Conservation (phyloP, 495 filamentous ascomycete genomes). For the Annulohypoxylon maeteangense region DNA sequence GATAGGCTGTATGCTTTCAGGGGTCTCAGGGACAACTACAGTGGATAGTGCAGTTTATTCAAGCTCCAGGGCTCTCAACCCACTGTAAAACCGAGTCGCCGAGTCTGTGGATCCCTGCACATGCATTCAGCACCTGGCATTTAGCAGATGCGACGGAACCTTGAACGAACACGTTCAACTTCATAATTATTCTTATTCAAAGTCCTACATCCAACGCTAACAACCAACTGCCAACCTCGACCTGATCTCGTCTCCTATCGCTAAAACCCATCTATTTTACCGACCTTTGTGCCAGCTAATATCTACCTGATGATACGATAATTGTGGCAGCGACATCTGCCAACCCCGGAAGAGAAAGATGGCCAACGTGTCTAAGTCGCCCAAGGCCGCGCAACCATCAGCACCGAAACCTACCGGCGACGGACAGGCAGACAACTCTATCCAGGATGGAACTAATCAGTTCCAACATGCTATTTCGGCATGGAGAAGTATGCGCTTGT, state of each 20-base stretch:
- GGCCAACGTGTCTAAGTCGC: conserved; percentile 31
- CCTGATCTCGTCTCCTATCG: not conserved
- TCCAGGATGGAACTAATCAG: conserved; percentile 76
- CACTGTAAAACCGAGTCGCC: conserved; percentile 28
- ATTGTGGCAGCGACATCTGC: conserved; percentile 44
- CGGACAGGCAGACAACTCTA: conserved; percentile 29
- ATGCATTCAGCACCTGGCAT: conserved; percentile 11
- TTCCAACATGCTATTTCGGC: conserved; percentile 95
- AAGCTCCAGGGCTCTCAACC: conserved; percentile 14
- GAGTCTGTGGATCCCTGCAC: conserved; percentile 34
- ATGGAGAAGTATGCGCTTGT: conserved; percentile 81
- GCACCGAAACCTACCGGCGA: conserved; percentile 29
- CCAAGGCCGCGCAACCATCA: conserved; percentile 37
- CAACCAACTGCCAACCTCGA: conserved; percentile 1
- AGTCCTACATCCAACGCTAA: not conserved
- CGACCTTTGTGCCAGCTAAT: not conserved
- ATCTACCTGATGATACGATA: conserved; percentile 46
- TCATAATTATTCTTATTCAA: conserved; percentile 27
- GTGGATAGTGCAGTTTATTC: conserved; percentile 21
- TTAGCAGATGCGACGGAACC: conserved; percentile 20
- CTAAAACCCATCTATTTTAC: conserved; percentile 4
- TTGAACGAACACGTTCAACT: conserved; percentile 46
- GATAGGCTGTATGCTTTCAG: conserved; percentile 9
- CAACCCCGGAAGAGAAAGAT: conserved; percentile 28
- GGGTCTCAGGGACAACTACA: conserved; percentile 26